Base-by-base conservation (phyloP, 345 rosid species). In the Sisymbrium altissimum region DNA sequence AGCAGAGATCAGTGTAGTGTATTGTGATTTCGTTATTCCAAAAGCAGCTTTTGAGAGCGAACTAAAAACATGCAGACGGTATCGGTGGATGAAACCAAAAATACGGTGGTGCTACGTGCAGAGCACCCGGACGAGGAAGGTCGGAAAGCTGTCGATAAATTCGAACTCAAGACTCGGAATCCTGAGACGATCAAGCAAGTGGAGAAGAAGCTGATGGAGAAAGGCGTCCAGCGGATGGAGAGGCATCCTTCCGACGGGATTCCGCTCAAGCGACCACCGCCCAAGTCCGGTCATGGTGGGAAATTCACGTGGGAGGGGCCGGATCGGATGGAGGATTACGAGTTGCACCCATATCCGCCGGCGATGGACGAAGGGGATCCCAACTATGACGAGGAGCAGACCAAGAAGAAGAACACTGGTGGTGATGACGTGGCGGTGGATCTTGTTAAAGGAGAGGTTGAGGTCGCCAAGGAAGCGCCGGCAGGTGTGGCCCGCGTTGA, bases 271-370 rank as follows among this genome's bases (percentile, higher is more conserved):
- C 72, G 57, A 19, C 89, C 81, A 1, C 89, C 97, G 1, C 82
- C 91, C 0, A 93, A 91, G 75, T 86, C 88, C 0, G 95, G 98
- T 21, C 96, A 67, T 72, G 95, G 96, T 0, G 97, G 98, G 5
- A 93, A 93, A 81, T 93, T 76, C 84, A 91, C 95, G n/a, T 91
- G 98, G 96, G 96, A 91, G 53, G 97, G 95, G 0, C 89, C 95
- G 0, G 83, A 33, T 11, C 85, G 76, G 46, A 0, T 68, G 76
- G 84, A 74, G 63, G 88, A 84, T 23, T 84, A 68, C 53, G 94
- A 85, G 86, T 53, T 91, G 72, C 69, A 62, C 1, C 77, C 82
- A 1, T 70, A 48, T 32, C 88, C 94, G 3, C 72, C 87, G 2
- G 95, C 96, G 6, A 71, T 93, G 15, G 96, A 93, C 23, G 86